phyloP scores from a whole-genome alignment of 2,329 filamentous ascomycete genomes.

The Diaporthe citrichinensis region DNA sequence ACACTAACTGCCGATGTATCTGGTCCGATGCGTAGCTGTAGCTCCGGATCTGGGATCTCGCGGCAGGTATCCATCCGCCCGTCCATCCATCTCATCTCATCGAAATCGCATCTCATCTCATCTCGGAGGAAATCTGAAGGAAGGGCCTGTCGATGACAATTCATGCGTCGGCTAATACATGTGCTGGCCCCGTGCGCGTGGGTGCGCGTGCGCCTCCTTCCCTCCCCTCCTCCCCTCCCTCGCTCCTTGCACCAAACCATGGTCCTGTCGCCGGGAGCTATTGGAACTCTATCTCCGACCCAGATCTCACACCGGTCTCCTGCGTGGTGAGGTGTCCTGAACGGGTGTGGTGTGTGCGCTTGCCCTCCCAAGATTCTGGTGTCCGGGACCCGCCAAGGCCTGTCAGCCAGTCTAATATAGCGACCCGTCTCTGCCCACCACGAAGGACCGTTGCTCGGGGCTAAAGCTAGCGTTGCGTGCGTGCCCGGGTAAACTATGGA shows the following conservation, averaged over 20 bases:
- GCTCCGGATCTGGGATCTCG: constrained; percentile 31
- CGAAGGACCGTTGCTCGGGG: constrained; percentile 5
- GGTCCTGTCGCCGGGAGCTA: constrained; percentile 8
- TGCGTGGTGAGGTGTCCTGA: constrained; percentile 9
- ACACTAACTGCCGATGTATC: constrained; percentile 2
- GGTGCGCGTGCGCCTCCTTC: not conserved
- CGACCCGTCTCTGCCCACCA: constrained; percentile 17
- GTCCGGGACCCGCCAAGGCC: constrained; percentile 10
- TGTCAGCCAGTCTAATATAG: constrained; percentile 30
- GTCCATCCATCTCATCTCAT: constrained; percentile 36
- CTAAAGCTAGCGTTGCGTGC: constrained; percentile 10
- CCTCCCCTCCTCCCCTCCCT: not conserved
- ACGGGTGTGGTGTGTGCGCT: not conserved
- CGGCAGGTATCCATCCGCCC: constrained; percentile 20
- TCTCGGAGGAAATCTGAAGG: constrained; percentile 21
- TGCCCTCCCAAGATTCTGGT: constrained; percentile 16
- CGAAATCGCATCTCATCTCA: constrained; percentile 38
- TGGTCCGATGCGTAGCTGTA: constrained; percentile 6
- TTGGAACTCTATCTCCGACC: constrained; percentile 29
- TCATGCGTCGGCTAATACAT: constrained; percentile 19
- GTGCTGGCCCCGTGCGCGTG: not conserved
- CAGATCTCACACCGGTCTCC: constrained; percentile 29
- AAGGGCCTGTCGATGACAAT: constrained; percentile 23
- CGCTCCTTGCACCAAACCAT: no score
- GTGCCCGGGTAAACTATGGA: constrained; percentile 28